Conservation (phyloP, 768 basidiomycete species). For the Russula emetica region DNA sequence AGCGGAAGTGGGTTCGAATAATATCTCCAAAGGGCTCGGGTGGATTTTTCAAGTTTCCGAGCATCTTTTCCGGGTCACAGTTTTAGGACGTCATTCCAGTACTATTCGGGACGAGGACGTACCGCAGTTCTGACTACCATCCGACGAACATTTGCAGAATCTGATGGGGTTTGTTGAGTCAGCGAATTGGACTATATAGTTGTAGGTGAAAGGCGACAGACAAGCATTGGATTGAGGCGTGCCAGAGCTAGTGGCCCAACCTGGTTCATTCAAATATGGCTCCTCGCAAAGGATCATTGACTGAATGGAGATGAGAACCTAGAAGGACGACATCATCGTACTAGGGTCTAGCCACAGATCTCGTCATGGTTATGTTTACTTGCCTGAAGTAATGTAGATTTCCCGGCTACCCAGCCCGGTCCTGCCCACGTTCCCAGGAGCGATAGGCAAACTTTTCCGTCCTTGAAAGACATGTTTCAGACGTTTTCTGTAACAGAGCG, state of each 20-base stretch:
- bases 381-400: conserved; percentile 84
- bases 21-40: conserved; percentile 85
- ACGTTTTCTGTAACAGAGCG: neutral
- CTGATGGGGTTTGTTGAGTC: conserved; percentile 38
- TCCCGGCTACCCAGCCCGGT: conserved; percentile 89
- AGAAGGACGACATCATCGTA: conserved; percentile 13
- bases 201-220: conserved; percentile 37
- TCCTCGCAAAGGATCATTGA: conserved; percentile 96
- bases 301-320: conserved; percentile 90
- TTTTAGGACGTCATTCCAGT: conserved; percentile 5
- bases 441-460: conserved; percentile 92
- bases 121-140: conserved; percentile 92
- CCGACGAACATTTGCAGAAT: conserved; percentile 86
- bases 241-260: conserved; percentile 71
- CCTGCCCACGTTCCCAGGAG: conserved; percentile 90
- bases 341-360: neutral
- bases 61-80: conserved; percentile 51
- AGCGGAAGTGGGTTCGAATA: conserved; percentile 84
- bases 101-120: conserved; percentile 29
- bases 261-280: conserved; percentile 91
- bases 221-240: conserved; percentile 74
- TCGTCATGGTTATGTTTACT: conserved; percentile 23
- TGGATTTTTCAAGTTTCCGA: conserved; percentile 74
- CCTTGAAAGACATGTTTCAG: conserved; percentile 40
- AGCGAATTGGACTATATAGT: neutral